phyloP scores from a whole-genome alignment of 148 eudicot species.

The Rhododendron molle region DNA sequence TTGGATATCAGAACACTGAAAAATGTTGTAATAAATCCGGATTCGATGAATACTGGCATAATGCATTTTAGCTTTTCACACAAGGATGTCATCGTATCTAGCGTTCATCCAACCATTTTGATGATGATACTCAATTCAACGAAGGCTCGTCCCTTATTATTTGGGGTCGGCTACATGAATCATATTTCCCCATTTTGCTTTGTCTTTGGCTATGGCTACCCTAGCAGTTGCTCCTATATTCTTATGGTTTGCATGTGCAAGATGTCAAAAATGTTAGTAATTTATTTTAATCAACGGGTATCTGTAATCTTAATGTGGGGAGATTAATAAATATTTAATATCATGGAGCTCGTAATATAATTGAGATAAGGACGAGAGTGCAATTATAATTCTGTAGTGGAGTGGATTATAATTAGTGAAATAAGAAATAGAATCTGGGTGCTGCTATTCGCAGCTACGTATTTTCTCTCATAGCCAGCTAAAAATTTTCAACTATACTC shows the following conservation, averaged over 20 bases:
- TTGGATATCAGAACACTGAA: neutral
- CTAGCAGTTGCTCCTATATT: slow-evolving; percentile 6
- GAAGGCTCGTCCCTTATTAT: neutral
- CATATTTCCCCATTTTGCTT: neutral
- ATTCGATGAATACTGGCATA: neutral
- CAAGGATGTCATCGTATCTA: neutral
- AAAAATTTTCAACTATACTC: too few relatives aligned
- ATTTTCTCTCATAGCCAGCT: too few relatives aligned
- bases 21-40: neutral
- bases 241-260: neutral
- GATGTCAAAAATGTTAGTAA: too few relatives aligned
- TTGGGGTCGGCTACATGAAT: neutral
- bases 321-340: too few relatives aligned
- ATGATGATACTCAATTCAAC: neutral
- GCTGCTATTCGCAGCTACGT: too few relatives aligned
- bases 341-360: too few relatives aligned
- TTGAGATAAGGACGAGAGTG: too few relatives aligned
- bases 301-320: too few relatives aligned
- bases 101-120: neutral
- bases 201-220: neutral
- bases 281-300: too few relatives aligned
- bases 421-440: too few relatives aligned
- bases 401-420: too few relatives aligned
- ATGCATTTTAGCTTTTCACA: neutral
- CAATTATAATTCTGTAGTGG: too few relatives aligned